Evolutionary conservation across 306 rosid genomes (phyloP).

Genomic region (Lathyrus oleraceus): DNA sequence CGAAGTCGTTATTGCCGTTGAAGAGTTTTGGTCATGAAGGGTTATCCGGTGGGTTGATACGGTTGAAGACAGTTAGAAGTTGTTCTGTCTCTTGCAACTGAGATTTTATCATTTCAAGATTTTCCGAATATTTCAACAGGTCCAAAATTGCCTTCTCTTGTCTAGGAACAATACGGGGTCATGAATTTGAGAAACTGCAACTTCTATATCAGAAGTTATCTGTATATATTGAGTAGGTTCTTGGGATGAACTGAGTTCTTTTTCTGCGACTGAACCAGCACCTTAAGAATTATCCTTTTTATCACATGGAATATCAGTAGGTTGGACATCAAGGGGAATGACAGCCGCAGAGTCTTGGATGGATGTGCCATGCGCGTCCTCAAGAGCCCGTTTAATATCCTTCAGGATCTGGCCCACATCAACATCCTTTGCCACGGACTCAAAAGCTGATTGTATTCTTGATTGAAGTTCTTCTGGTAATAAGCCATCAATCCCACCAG

Average conservation of each 20-base stretch:
- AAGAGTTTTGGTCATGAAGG: no score
- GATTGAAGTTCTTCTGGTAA: constrained; percentile 60
- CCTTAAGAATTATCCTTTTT: no score
- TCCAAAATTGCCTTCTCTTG: constrained; percentile 61
- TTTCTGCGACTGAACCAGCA: no score
- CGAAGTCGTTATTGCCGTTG: no score
- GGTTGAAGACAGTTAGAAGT: no score
- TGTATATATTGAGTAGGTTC: constrained; percentile 42
- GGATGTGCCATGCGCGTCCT: constrained; percentile 56
- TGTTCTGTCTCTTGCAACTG: constrained; percentile 84
- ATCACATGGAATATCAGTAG: no score
- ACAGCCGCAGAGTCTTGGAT: no score
- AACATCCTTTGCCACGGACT: constrained; percentile 62
- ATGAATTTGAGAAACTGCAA: constrained; percentile 78
- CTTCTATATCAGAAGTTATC: constrained; percentile 59
- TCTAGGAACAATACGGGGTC: constrained; percentile 67
- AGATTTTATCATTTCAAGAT: constrained; percentile 65
- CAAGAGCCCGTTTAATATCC: constrained; percentile 67
- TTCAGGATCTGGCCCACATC: constrained; percentile 63
- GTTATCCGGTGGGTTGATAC: no score
- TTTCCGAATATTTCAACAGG: constrained; percentile 69
- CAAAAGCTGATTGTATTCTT: constrained; percentile 61
- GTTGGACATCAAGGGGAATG: no score
- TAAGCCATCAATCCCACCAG: constrained; percentile 37
- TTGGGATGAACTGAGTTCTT: no score